Percentiles rank a stretch among this genome's conserved stretches.
Evolutionary conservation across 441 rosid species (phyloP).

Genomic region (Corymbia citriodora): DNA sequence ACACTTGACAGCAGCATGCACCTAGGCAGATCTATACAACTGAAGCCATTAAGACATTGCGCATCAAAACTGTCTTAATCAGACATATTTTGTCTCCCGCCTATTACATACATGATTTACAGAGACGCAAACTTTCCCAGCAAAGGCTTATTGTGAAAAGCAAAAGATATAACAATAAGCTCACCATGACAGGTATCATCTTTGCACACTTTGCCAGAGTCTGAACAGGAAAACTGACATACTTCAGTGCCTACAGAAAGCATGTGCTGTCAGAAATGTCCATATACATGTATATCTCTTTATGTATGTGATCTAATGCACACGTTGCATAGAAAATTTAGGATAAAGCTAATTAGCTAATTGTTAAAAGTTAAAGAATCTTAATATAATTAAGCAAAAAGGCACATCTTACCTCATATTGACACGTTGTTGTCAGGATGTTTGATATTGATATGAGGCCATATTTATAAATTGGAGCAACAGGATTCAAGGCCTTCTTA

Average conservation of each 20-base stretch:
- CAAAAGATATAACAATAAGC: constrained; percentile 8
- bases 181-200: constrained; percentile 96
- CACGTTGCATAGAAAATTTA: not conserved
- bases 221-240: constrained; percentile 90
- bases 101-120: not conserved
- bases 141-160: not conserved
- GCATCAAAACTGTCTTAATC: not conserved
- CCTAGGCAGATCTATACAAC: not conserved
- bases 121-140: not conserved
- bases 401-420: constrained; percentile 66
- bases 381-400: not conserved
- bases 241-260: constrained; percentile 72
- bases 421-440: constrained; percentile 92
- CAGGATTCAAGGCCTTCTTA: constrained; percentile 78
- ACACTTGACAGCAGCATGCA: not conserved
- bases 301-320: not conserved
- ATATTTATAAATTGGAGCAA: constrained; percentile 89
- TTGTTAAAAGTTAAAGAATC: not conserved
- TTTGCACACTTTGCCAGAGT: constrained; percentile 91
- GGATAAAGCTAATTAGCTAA: not conserved
- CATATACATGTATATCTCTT: not conserved
- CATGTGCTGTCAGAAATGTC: not conserved
- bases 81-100: not conserved
- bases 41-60: not conserved
- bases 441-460: constrained; percentile 73